Evolutionary conservation across 441 rosid species (phyloP).

Genomic region (Euphorbia schlechtendalii): DNA sequence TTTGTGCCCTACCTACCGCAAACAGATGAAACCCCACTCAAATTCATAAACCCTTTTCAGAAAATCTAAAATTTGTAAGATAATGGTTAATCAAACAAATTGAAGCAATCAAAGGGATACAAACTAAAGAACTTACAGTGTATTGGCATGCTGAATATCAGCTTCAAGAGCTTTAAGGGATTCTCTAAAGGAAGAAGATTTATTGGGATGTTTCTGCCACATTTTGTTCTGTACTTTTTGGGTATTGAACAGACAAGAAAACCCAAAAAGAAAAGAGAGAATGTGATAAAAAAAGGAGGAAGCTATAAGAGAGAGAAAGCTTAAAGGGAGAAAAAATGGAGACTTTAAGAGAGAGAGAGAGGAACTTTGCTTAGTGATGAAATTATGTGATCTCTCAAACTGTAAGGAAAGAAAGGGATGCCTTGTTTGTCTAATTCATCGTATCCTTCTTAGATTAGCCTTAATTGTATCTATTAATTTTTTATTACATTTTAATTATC

Average conservation of each 20-base stretch:
- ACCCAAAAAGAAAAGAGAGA: not conserved
- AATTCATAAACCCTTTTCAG: slow-evolving; percentile 11
- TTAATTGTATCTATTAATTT: slow-evolving; percentile 15
- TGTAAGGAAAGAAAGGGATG: slow-evolving; percentile 49
- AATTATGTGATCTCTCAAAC: slow-evolving; percentile 21
- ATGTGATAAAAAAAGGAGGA: slow-evolving; percentile 13
- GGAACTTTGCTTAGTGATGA: slow-evolving; percentile 42
- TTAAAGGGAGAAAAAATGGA: slow-evolving; percentile 12
- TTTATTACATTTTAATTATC: no score
- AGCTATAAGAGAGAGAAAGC: slow-evolving; percentile 20
- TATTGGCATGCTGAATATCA: slow-evolving; percentile 71
- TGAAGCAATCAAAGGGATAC: not conserved
- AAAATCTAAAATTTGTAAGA: slow-evolving; percentile 15
- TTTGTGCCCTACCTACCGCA: slow-evolving; percentile 10
- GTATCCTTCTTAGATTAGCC: slow-evolving; percentile 13
- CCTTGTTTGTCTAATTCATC: slow-evolving; percentile 27
- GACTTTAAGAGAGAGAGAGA: no score
- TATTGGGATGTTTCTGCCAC: slow-evolving; percentile 44
- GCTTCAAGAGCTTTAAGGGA: slow-evolving; percentile 70
- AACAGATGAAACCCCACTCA: slow-evolving; percentile 6
- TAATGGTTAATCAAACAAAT: no score
- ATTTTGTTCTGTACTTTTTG: slow-evolving; percentile 24
- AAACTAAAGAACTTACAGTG: slow-evolving; percentile 35
- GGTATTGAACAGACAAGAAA: slow-evolving; percentile 6
- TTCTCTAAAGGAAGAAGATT: slow-evolving; percentile 54